Conservation (phyloP, 192 early-diverging fungal species). For the Diversispora eburnea region DNA sequence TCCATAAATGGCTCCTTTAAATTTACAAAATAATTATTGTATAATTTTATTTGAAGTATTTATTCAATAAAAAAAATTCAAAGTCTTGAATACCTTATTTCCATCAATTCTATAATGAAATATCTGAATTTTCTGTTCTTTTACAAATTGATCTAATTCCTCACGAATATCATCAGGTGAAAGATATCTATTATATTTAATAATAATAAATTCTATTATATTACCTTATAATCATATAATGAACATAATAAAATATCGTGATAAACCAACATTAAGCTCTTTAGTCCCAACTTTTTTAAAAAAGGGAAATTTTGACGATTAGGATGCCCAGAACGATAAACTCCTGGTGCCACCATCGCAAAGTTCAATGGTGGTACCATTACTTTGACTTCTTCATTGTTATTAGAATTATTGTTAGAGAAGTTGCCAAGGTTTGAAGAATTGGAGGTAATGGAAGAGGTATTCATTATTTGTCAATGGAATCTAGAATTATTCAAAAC, state of each 20-base stretch:
- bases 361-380: conserved; percentile 94
- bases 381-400: conserved; percentile 30
- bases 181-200: conserved; percentile 35
- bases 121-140: conserved; percentile 66
- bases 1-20: conserved; percentile 59
- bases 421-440: too few species aligned
- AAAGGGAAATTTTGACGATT: conserved; percentile 90
- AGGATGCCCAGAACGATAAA: conserved; percentile 94
- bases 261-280: conserved; percentile 66
- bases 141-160: conserved; percentile 70
- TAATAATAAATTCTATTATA: too few species aligned
- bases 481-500: too few species aligned
- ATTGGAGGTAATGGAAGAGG: too few species aligned
- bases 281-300: conserved; percentile 76
- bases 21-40: not conserved
- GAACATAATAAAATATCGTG: too few species aligned
- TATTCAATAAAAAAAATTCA: not conserved
- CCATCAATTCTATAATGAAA: conserved; percentile 80
- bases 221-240: too few species aligned
- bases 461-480: too few species aligned
- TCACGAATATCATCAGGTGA: conserved; percentile 37
- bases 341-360: conserved; percentile 86
- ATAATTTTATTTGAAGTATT: not conserved
- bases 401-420: too few species aligned
- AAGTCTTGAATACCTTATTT: conserved; percentile 67